Evolutionary conservation across 306 rosid species (phyloP), one percentile per base, ranked within the genome.

Genomic region (Coriaria nepalensis): DNA sequence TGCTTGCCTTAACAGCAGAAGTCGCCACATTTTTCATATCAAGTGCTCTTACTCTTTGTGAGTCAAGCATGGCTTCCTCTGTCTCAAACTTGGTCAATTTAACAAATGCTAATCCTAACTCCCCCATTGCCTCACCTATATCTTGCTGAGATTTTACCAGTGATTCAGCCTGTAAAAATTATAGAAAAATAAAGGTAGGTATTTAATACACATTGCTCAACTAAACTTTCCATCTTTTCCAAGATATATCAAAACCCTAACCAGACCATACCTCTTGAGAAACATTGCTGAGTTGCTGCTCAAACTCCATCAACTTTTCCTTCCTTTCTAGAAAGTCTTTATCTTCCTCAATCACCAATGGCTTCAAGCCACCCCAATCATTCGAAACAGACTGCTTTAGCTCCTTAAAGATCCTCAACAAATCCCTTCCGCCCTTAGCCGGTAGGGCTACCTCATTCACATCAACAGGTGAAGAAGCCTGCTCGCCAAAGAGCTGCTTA

Each of bases 51-150:
- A 62, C 73, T 67, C 82, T 79, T 58, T 90, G 97, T 48, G 82
- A 56, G 53, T 73, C 68, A 61, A 75, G 56, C 13, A 65, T 40
- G 33, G 93, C 87, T 73, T 77, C 88, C 59, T 84, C 97, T 34
- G 68, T 90, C 78, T 90, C 97, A 65, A 81, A 90, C 47, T 90
- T 90, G 7, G 92, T 81, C 57, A 90, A 44, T 52, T 90, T 90
- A 50, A 90, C 70, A 66, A 84, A 84, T 36, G 93, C 80, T 52
- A 90, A 55, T 50, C 97, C 95, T 53, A 90, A 57, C 57, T 79
- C 97, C 43, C 95, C 97, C 90, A 81, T 58, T 49, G 95, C 77
- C 68, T 81, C 97, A 47, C 92, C 95, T 79, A 79, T 90, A 52
- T 84, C 97, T 67, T 84, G 95, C 71, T 84, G 97, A 42, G 95